Conservation (phyloP, 805 yeast species). For the Candida boidinii region DNA sequence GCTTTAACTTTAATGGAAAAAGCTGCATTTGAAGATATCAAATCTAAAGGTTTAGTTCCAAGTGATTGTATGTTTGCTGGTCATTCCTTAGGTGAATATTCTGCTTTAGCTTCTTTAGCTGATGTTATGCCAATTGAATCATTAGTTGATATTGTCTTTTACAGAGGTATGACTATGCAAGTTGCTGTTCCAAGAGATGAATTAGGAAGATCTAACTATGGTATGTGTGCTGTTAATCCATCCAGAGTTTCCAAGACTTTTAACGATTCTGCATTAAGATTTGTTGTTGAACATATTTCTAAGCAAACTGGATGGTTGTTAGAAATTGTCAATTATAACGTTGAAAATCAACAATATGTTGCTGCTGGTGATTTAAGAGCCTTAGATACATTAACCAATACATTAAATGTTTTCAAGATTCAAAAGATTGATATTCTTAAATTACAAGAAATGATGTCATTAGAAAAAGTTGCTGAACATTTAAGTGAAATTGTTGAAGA, state of each 20-base stretch:
- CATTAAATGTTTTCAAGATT: conserved; percentile 83
- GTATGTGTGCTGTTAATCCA: conserved; percentile 99
- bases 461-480: conserved; percentile 86
- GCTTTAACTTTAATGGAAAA: conserved; percentile 99
- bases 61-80: conserved; percentile 95
- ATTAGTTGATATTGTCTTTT: conserved; percentile 93
- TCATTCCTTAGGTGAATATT: conserved; percentile 98
- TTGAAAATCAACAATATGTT: conserved; percentile 96
- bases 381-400: conserved; percentile 86
- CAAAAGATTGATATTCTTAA: conserved; percentile 92
- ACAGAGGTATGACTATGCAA: conserved; percentile 99
- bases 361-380: conserved; percentile 98
- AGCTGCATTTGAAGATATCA: conserved; percentile 97
- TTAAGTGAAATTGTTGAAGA: conserved; percentile 82
- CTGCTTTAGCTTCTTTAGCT: conserved; percentile 93
- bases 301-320: conserved; percentile 84
- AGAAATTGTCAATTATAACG: conserved; percentile 97
- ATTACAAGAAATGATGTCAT: conserved; percentile 69
- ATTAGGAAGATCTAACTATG: conserved; percentile 92
- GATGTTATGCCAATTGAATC: conserved; percentile 99
- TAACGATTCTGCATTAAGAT: conserved; percentile 87
- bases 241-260: conserved; percentile 83
- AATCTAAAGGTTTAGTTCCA: conserved; percentile 90
- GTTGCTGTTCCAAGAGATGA: conserved; percentile 98
- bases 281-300: conserved; percentile 85